Conservation (phyloP, 2,329 filamentous ascomycete genomes). For the Arachnomyces sp. region DNA sequence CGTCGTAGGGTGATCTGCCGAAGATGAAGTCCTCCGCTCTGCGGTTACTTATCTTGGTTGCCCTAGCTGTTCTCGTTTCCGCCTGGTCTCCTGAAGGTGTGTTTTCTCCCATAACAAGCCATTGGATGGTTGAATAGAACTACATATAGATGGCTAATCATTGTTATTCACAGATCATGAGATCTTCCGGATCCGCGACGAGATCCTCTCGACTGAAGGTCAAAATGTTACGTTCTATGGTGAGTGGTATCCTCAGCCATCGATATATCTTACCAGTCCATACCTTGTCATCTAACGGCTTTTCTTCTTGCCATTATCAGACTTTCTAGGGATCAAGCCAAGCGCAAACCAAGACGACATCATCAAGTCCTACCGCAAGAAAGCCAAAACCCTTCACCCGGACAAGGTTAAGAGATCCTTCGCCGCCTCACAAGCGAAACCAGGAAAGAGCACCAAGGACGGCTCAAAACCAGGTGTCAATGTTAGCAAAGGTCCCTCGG, state of each 20-base stretch:
- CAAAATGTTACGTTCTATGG: slow-evolving; percentile 78
- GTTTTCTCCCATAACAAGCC: too few relatives aligned
- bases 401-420: slow-evolving; percentile 91
- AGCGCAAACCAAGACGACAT: slow-evolving; percentile 78
- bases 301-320: slow-evolving; percentile 26
- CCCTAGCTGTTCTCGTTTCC: slow-evolving; percentile 58
- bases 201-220: slow-evolving; percentile 70
- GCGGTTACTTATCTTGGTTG: slow-evolving; percentile 61
- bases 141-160: too few relatives aligned
- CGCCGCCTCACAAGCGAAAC: slow-evolving; percentile 58
- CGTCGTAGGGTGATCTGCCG: slow-evolving; percentile 9
- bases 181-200: slow-evolving; percentile 92
- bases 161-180: slow-evolving; percentile 68
- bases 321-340: slow-evolving; percentile 72
- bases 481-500: slow-evolving; percentile 62
- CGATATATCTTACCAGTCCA: too few relatives aligned
- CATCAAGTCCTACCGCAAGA: slow-evolving; percentile 88
- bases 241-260: slow-evolving; percentile 22
- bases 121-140: too few relatives aligned
- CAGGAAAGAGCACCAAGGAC: slow-evolving; percentile 34
- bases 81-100: slow-evolving; percentile 84
- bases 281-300: slow-evolving; percentile 1
- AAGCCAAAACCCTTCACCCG: slow-evolving; percentile 74
- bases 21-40: slow-evolving; percentile 64
- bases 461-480: slow-evolving; percentile 55